Percentiles rank a stretch among this genome's conserved stretches.
Evolutionary conservation across 2,329 filamentous ascomycete species (phyloP).

Genomic region (Phialophora verrucosa): DNA sequence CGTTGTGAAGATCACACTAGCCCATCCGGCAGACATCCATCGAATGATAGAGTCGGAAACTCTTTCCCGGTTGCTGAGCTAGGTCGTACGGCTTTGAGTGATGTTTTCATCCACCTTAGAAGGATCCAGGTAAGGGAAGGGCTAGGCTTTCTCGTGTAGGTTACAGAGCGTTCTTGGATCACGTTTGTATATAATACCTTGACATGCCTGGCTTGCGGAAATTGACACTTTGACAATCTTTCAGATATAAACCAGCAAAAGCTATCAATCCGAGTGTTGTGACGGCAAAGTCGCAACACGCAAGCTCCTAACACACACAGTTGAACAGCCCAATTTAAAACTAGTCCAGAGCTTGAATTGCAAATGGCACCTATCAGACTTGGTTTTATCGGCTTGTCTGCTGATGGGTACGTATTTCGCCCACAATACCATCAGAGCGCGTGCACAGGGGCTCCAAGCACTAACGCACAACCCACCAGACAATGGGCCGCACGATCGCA

Average conservation of each 20-base stretch:
- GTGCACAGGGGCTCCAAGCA: neutral
- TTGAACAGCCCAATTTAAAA: neutral
- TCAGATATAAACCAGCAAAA: too few species aligned
- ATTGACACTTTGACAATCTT: too few species aligned
- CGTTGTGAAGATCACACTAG: neutral
- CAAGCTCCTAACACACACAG: neutral
- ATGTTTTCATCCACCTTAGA: neutral
- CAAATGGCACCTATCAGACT: slow-evolving; percentile 24
- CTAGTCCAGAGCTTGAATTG: neutral
- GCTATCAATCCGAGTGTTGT: too few species aligned
- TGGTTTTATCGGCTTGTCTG: slow-evolving; percentile 26
- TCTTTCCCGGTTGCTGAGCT: neutral
- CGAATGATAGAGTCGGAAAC: neutral
- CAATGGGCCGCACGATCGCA: slow-evolving; percentile 28
- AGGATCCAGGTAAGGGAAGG: neutral
- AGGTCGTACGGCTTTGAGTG: neutral
- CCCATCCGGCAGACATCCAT: neutral
- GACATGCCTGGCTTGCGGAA: too few species aligned
- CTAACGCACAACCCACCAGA: slow-evolving; percentile 1
- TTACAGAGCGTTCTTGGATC: too few species aligned
- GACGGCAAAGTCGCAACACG: too few species aligned
- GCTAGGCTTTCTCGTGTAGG: neutral
- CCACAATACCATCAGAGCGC: neutral
- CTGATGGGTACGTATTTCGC: slow-evolving; percentile 22
- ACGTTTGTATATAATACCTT: too few species aligned